Evolutionary conservation across 1,139 yeast species (phyloP), one percentile per base, ranked within the genome.

Genomic region (Pichia norvegensis): DNA sequence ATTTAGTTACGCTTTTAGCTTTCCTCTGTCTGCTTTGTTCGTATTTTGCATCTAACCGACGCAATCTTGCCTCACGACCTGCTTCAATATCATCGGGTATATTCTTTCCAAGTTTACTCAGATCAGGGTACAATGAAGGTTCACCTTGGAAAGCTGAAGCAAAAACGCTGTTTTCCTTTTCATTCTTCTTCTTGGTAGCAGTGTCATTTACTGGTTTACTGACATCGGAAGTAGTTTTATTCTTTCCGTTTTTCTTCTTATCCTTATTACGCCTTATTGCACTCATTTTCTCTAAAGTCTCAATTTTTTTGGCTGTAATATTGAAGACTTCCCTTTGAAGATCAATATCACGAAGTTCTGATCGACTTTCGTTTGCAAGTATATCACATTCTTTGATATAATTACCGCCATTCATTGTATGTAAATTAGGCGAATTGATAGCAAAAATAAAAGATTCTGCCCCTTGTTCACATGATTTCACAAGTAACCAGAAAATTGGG

Each of bases 401-500:
- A 46, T 76, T 70, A 1, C 88, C 95, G 7, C 92, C 94, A 14
- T 68, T 68, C 42, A 71, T 67, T 25, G 70, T 71, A 33, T 71
- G 62, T 33, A 87, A 69, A 21, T 83, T 78, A 0, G 97, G 96
- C 3, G 85, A 76, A 73, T 73, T 76, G 43, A 85, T 61, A 0
- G 88, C 86, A 66, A 74, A 83, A 43, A 86, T 59, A 33, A 84
- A 61, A 27, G 87, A 78, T 65, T 92, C 96, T 39, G 88, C 83
- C 5, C 97, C 98, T 52, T 81, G 81, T 33, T 64, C 63, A 10
- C 86, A 75, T 37, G 85, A 79, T 65, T 88, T 90, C 45, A 90
- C 69, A 45, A 90, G 70, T 16, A 92, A 57, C 81, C 86, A 90
- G 76, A 90, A 79, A 0, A 92, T 43, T 3, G 98, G 98, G 68